phyloP scores from a whole-genome alignment of 2,329 filamentous ascomycete species.

The Stylonectria norvegica region DNA sequence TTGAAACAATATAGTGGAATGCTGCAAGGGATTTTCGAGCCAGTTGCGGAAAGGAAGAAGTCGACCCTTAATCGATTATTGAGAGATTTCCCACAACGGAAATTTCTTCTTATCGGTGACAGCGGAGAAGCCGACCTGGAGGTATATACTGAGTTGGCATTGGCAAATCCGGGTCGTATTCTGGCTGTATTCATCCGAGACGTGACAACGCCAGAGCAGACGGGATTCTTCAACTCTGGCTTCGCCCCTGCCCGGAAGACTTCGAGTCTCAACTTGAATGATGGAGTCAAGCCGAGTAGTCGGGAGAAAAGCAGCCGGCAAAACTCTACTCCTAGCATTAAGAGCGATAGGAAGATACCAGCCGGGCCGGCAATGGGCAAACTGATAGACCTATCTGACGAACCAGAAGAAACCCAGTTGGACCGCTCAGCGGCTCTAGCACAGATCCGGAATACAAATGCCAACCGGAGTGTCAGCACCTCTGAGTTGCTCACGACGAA shows the following conservation, averaged over 20 bases:
- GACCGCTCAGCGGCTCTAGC: constrained; percentile 34
- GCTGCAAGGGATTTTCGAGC: constrained; percentile 97
- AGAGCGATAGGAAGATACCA: constrained; percentile 23
- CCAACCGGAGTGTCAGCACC: constrained; percentile 23
- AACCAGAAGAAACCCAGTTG: constrained; percentile 39
- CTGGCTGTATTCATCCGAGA: constrained; percentile 91
- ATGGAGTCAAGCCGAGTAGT: constrained; percentile 9
- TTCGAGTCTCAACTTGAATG: constrained; percentile 26
- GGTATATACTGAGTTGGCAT: constrained; percentile 90
- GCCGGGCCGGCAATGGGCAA: constrained; percentile 49
- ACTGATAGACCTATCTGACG: constrained; percentile 59
- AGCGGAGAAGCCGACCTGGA: constrained; percentile 96
- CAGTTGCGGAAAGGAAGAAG: constrained; percentile 91
- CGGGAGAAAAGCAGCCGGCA: constrained; percentile 20
- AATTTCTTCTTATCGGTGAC: constrained; percentile 89
- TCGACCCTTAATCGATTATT: constrained; percentile 81
- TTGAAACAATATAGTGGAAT: constrained; percentile 96
- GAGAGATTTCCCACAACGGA: constrained; percentile 82
- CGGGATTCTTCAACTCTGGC: constrained; percentile 73
- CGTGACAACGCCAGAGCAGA: constrained; percentile 72
- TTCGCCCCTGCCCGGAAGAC: constrained; percentile 32
- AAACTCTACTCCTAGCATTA: constrained; percentile 19
- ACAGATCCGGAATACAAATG: constrained; percentile 25
- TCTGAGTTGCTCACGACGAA: constrained; percentile 30
- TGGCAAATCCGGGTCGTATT: constrained; percentile 78